Conservation (phyloP, 305 asterid genomes). For the Plantago lanceolata region DNA sequence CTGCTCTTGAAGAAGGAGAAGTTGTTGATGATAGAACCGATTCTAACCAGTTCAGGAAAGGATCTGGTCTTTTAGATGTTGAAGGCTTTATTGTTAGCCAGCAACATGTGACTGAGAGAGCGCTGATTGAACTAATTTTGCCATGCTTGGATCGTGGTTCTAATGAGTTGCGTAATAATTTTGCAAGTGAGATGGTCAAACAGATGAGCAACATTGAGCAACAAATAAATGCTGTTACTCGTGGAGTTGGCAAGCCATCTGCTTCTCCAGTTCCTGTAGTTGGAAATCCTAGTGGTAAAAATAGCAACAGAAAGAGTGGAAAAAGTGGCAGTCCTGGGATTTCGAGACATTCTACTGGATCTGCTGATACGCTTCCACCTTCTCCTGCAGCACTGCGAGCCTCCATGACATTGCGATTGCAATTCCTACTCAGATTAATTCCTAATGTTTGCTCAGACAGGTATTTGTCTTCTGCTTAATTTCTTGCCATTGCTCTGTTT, state of each 20-base stretch:
- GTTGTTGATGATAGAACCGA: conserved; percentile 76
- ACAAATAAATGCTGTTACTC: conserved; percentile 76
- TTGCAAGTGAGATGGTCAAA: conserved; percentile 92
- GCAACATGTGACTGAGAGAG: conserved; percentile 87
- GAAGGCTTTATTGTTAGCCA: conserved; percentile 60
- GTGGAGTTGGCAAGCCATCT: conserved; percentile 64
- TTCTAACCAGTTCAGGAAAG: conserved; percentile 51
- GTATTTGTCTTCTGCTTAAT: conserved; percentile 32
- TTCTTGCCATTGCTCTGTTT: not conserved
- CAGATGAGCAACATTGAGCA: conserved; percentile 89
- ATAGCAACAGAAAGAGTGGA: conserved; percentile 65
- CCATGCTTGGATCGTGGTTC: conserved; percentile 93
- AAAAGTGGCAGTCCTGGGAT: conserved; percentile 75
- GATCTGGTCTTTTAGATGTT: conserved; percentile 48
- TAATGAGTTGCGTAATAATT: conserved; percentile 71
- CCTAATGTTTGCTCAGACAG: conserved; percentile 85
- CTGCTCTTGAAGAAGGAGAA: conserved; percentile 90
- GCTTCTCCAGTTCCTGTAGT: conserved; percentile 45
- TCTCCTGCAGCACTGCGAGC: conserved; percentile 89
- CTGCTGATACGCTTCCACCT: conserved; percentile 80
- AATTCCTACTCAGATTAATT: conserved; percentile 81
- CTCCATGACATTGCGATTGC: conserved; percentile 90
- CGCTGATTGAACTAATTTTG: conserved; percentile 75
- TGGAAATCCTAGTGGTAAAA: conserved; percentile 73
- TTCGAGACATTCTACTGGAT: conserved; percentile 56